Evolutionary conservation across 768 basidiomycete genomes (phyloP), one percentile per base, ranked within the genome.

Genomic region (Tephrocybe sp.): DNA sequence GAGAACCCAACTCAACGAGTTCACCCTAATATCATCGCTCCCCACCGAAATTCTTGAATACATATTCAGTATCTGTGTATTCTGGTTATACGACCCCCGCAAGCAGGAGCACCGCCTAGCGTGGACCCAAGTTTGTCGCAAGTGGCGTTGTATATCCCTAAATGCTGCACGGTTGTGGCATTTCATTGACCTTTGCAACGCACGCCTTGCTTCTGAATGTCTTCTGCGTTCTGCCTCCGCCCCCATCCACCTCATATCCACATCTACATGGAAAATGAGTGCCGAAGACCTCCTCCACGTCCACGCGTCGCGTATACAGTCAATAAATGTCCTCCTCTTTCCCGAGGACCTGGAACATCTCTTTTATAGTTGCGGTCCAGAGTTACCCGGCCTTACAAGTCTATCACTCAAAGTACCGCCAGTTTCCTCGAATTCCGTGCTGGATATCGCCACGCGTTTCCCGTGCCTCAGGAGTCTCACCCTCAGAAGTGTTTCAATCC

Each of bases 41-140:
- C 74, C 74, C 3, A 40, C 62, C 0, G 75, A 77, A 58, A 62
- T 77, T 44, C 63, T 77, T 21, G 70, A 71, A 58, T 48, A 64
- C 19, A 66, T 77, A 36, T 77, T 77, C 53, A 22, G 38, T 21
- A 58, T 69, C 28, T 74, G 73, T 52, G 60, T 69, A 5, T 63
- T 68, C 5, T 69, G 71, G 69, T 56, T 72, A 12, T 71, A 71
- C 40, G 46, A 50, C 31, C 44, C 49, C 9, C 60, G 59, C 12
- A 68, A 64, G 34, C 62, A 64, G 7, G 56, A 56, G 32, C 60
- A 68, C 36, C 64, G 58, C 16, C 63, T 76, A 3, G 67, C 72
- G 2, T 75, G 70, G 70, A 69, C 70, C 4, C 70, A 75, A 47
- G 73, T 74, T 26, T 75, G 72, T 55, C 60, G 64, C 7, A 53